Evolutionary conservation across 352 stramenopile species (phyloP), one percentile per base, ranked within the genome.

Genomic region (Halophytophthora batemanensis): DNA sequence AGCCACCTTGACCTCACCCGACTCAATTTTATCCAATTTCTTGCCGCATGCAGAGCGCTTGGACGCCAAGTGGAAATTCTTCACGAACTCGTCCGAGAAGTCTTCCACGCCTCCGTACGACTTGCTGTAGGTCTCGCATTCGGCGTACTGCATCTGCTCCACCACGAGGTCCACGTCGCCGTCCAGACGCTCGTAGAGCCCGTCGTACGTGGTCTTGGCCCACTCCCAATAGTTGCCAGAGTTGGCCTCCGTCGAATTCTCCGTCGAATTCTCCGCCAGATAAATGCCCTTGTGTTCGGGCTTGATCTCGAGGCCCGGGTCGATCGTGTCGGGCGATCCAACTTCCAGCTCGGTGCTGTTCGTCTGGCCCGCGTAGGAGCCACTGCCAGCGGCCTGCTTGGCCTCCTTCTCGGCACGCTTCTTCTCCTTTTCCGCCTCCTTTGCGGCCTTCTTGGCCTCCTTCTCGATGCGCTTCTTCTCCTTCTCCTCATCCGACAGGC

Each of bases 211-310:
- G 13, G 55, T 67, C 48, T 74, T 37, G 19, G 74, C 54, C 73
- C 73, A 84, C 21, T 65, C 41, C 73, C 73, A 84, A 55, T 84
- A 84, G 40, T 62, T 48, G 18, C 73, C 73, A 6, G 56, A 66
- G 28, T 69, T 79, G 38, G 66, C 73, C 23, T 69, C 52, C 35
- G 50, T 56, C 17, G 53, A 56, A 18, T 17, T 29, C 15, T 59
- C 38, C 22, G 49, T 59, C 12, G 56, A 53, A 21, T 51, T 59
- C 40, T 61, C 42, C 39, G 50, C 42, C 25, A 63, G 28, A 37
- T 53, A 64, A 43, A 59, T 64, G 11, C 18, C 50, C 7, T 43
- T 55, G 33, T 59, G 50, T 12, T 31, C 38, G 1, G 48, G 47
- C n/a, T 31, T 31, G 25, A 31, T 31, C 25, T 31, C 25, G 25